Conservation (phyloP, 1,284 basidiomycete species). For the Cutaneotrichosporon cutaneum region DNA sequence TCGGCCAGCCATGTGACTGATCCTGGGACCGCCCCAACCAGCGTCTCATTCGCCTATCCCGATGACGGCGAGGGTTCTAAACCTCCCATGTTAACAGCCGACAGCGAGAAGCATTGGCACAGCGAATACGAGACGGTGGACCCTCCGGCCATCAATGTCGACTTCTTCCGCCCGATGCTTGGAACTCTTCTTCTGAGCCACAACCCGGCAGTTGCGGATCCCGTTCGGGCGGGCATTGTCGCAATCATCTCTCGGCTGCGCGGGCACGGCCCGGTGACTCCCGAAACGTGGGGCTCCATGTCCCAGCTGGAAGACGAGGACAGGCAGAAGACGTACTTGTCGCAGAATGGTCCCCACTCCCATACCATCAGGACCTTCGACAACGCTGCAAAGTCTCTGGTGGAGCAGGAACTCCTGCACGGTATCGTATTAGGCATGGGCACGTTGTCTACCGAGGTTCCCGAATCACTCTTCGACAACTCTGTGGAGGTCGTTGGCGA, state of each 20-base stretch:
- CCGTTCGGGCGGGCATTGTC: conserved; percentile 73
- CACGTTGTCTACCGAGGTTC: conserved; percentile 61
- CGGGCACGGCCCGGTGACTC: conserved; percentile 30
- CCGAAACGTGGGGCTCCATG: conserved; percentile 42
- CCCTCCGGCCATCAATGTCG: conserved; percentile 62
- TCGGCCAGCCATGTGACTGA: not conserved
- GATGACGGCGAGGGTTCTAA: not conserved
- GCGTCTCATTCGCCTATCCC: not conserved
- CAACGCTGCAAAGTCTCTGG: conserved; percentile 60
- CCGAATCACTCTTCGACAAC: conserved; percentile 40
- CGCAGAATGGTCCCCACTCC: conserved; percentile 49
- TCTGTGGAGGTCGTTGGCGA: conserved; percentile 22
- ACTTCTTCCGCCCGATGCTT: conserved; percentile 86
- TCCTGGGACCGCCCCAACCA: conserved; percentile 1
- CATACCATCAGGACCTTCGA: conserved; percentile 58
- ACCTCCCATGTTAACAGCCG: not conserved
- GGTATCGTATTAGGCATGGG: conserved; percentile 87
- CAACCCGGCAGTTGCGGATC: conserved; percentile 69
- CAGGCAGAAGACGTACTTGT: conserved; percentile 37
- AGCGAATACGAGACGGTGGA: conserved; percentile 6
- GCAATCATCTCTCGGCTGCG: conserved; percentile 63
- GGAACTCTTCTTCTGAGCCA: conserved; percentile 82
- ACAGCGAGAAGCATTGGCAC: conserved; percentile 6
- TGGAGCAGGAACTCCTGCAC: conserved; percentile 75
- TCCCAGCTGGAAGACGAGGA: conserved; percentile 24